phyloP scores from a whole-genome alignment of 495 filamentous ascomycete species.

The Penicillium canariense region DNA sequence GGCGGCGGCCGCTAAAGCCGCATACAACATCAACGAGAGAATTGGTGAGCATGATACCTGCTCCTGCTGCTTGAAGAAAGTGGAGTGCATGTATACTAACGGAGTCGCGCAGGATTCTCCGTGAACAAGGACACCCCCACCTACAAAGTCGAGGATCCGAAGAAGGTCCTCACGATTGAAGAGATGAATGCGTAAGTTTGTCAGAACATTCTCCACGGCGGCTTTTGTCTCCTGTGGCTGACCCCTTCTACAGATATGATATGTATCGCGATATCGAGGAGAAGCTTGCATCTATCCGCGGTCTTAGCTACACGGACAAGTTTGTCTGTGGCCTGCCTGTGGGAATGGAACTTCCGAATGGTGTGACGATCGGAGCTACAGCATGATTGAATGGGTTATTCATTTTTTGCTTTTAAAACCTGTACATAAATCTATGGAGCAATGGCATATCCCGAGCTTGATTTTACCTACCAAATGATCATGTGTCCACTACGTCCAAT shows the following conservation, averaged over 20 bases:
- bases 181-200: constrained; percentile 50
- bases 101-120: constrained; percentile 36
- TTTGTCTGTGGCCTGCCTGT: constrained; percentile 38
- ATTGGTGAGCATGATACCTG: constrained; percentile 38
- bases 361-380: constrained; percentile 26
- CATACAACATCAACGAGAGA: constrained; percentile 50
- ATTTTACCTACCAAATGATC: neutral
- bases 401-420: neutral
- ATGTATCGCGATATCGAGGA: constrained; percentile 50
- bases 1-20: constrained; percentile 43
- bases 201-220: neutral
- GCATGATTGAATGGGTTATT: neutral
- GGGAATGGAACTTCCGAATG: constrained; percentile 39
- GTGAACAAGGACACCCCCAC: constrained; percentile 39
- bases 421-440: constrained; percentile 1
- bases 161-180: constrained; percentile 50
- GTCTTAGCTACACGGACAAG: constrained; percentile 20
- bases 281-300: constrained; percentile 27
- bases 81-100: constrained; percentile 1
- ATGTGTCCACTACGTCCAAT: neutral
- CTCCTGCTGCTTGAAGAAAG: too few species aligned
- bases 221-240: neutral
- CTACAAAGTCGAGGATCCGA: constrained; percentile 48
- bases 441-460: neutral
- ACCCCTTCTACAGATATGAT: constrained; percentile 37